Percentiles rank a stretch among this genome's conserved stretches.
Evolutionary conservation across 176 grass and related monocot genomes (phyloP).

Genomic region (Dactylis glomerata): DNA sequence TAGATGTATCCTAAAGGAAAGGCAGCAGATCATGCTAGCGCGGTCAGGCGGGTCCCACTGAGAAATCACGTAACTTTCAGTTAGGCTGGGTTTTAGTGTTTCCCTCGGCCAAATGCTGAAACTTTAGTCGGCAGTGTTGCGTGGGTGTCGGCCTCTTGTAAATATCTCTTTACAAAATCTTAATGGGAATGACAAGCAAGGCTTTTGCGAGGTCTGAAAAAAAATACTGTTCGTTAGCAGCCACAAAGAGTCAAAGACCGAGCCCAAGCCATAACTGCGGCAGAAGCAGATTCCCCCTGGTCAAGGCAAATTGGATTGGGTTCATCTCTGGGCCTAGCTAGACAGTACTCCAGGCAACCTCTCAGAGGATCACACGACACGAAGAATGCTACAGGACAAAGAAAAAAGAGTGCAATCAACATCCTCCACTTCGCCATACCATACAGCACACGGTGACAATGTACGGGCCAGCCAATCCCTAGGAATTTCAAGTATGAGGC

Average conservation of each 20-base stretch:
- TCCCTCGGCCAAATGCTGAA: too few relatives aligned
- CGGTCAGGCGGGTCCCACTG: too few relatives aligned
- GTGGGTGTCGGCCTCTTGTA: too few relatives aligned
- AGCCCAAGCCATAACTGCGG: background rate
- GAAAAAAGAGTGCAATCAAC: background rate
- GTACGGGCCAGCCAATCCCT: background rate
- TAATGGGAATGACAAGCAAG: too few relatives aligned
- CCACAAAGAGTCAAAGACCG: background rate
- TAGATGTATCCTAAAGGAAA: too few relatives aligned
- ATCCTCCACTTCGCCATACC: background rate
- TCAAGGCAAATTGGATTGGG: background rate
- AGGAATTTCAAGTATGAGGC: background rate
- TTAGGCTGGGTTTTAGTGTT: too few relatives aligned
- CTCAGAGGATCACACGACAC: background rate
- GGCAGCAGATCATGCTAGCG: too few relatives aligned
- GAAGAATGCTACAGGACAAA: background rate
- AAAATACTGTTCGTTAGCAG: conserved; percentile 7
- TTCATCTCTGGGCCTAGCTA: background rate
- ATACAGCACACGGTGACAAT: background rate
- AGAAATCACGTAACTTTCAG: too few relatives aligned
- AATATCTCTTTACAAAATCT: too few relatives aligned
- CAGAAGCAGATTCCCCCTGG: background rate
- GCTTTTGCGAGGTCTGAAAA: too few relatives aligned
- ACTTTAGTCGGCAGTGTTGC: too few relatives aligned
- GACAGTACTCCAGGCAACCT: background rate